Conservation (phyloP, 169 alveolate genomes). For the Plasmodium malariae region DNA sequence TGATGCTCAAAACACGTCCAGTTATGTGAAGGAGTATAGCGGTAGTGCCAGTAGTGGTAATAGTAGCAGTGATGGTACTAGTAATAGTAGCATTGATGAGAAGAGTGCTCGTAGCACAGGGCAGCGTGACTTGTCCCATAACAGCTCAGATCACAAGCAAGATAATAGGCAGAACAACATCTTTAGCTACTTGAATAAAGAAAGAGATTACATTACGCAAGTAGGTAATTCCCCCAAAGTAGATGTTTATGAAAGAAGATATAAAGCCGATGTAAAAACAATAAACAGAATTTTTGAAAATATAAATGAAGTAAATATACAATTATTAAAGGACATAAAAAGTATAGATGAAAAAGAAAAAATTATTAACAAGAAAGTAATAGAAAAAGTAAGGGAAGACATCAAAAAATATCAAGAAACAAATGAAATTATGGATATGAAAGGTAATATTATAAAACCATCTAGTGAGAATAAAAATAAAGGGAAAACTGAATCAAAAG, state of each 20-base stretch:
- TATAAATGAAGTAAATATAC: conserved; percentile 75
- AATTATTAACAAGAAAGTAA: conserved; percentile 46
- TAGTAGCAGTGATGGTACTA: background rate
- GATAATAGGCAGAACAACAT: background rate
- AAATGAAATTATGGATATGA: conserved; percentile 60
- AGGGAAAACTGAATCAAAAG: conserved; percentile 15
- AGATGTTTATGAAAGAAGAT: conserved; percentile 48
- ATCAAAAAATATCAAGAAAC: conserved; percentile 56
- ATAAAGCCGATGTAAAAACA: conserved; percentile 27
- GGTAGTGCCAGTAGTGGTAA: background rate
- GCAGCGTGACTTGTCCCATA: too few relatives aligned
- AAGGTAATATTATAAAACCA: conserved; percentile 35
- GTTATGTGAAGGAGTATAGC: background rate
- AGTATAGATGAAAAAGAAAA: conserved; percentile 68
- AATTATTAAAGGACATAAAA: conserved; percentile 39
- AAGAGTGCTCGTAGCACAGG: too few relatives aligned
- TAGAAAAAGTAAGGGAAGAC: conserved; percentile 71
- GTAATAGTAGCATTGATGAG: background rate
- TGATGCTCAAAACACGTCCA: background rate
- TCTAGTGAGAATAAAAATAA: background rate
- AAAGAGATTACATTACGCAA: conserved; percentile 28
- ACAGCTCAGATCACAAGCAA: background rate
- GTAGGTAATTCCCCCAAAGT: conserved; percentile 60
- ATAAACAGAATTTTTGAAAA: conserved; percentile 46
- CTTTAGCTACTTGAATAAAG: conserved; percentile 29